Percentiles rank a stretch among this genome's conserved stretches.
Evolutionary conservation across 2,329 filamentous ascomycete species (phyloP).

Genomic region (Leptographium wingfieldii): DNA sequence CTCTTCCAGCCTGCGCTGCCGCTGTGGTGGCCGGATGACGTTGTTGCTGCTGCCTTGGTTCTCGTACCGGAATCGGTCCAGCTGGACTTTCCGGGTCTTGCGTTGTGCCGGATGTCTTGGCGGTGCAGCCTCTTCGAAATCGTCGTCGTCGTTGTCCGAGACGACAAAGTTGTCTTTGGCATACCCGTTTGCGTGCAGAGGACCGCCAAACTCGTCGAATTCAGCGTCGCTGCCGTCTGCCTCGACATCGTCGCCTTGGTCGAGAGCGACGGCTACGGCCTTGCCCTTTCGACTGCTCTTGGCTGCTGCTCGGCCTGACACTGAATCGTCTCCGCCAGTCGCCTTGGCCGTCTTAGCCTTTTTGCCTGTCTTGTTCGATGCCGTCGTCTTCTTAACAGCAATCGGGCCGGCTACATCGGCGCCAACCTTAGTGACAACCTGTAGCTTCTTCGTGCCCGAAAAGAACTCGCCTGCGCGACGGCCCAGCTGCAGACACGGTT

Average conservation of each 20-base stretch:
- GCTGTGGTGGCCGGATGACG: conserved; percentile 5
- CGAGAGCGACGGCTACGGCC: conserved; percentile 8
- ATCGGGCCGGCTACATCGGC: conserved; percentile 11
- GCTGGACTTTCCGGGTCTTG: neutral
- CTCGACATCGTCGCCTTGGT: conserved; percentile 16
- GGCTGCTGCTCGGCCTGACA: neutral
- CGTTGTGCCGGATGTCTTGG: neutral
- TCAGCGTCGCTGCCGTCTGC: conserved; percentile 26
- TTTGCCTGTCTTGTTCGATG: neutral
- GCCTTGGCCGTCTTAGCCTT: conserved; percentile 12
- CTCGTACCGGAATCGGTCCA: conserved; percentile 8
- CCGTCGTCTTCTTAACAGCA: neutral
- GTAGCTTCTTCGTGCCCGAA: conserved; percentile 29
- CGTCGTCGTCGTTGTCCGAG: conserved; percentile 21
- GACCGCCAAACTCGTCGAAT: conserved; percentile 23
- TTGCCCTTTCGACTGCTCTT: neutral
- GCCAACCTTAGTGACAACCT: conserved; percentile 25
- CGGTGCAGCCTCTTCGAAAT: conserved; percentile 24
- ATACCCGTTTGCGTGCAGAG: conserved; percentile 29
- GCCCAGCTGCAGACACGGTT: conserved; percentile 24
- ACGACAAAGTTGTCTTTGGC: conserved; percentile 30
- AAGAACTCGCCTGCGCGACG: conserved; percentile 30
- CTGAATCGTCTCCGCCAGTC: neutral
- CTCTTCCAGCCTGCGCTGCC: conserved; percentile 24
- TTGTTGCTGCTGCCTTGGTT: neutral